Percentiles rank a stretch among this genome's conserved stretches.
Evolutionary conservation across 352 stramenopile genomes (phyloP).

Genomic region (Phytophthora pisi): DNA sequence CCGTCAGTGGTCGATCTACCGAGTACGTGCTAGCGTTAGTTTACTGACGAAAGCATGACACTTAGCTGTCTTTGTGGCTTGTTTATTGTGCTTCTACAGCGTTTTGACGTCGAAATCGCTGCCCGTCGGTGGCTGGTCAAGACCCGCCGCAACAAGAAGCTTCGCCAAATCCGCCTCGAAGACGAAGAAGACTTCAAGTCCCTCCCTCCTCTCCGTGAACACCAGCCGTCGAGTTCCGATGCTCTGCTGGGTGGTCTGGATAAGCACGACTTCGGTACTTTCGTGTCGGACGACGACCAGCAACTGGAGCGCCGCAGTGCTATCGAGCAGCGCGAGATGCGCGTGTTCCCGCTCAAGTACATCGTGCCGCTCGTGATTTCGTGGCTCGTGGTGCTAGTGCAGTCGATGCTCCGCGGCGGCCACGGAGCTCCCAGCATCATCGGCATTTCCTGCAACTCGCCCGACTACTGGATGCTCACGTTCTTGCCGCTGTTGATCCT

Average conservation of each 20-base stretch:
- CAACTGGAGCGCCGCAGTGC: conserved; percentile 41
- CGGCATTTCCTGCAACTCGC: conserved; percentile 93
- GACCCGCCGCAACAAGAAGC: conserved; percentile 64
- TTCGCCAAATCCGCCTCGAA: conserved; percentile 45
- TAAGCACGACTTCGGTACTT: conserved; percentile 51
- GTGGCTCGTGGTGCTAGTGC: conserved; percentile 77
- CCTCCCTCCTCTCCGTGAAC: conserved; percentile 48
- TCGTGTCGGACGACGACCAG: conserved; percentile 48
- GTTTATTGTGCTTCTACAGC: conserved; percentile 31
- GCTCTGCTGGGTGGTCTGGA: conserved; percentile 25
- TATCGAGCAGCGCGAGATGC: conserved; percentile 57
- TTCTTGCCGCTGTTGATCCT: conserved; percentile 82
- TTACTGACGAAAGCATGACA: neutral
- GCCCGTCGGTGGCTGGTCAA: conserved; percentile 64
- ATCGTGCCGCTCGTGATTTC: conserved; percentile 59
- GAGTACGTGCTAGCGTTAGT: conserved; percentile 33
- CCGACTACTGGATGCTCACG: conserved; percentile 93
- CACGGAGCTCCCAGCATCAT: conserved; percentile 79
- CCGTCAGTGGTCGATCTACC: conserved; percentile 73
- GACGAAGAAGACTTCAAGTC: conserved; percentile 74
- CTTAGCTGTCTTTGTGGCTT: neutral
- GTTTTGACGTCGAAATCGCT: conserved; percentile 69
- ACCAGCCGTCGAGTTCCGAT: conserved; percentile 34
- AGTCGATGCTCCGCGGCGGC: conserved; percentile 75
- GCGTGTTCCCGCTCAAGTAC: conserved; percentile 61